Conservation (phyloP, 129 eudicot species). For the Calendula officinalis region DNA sequence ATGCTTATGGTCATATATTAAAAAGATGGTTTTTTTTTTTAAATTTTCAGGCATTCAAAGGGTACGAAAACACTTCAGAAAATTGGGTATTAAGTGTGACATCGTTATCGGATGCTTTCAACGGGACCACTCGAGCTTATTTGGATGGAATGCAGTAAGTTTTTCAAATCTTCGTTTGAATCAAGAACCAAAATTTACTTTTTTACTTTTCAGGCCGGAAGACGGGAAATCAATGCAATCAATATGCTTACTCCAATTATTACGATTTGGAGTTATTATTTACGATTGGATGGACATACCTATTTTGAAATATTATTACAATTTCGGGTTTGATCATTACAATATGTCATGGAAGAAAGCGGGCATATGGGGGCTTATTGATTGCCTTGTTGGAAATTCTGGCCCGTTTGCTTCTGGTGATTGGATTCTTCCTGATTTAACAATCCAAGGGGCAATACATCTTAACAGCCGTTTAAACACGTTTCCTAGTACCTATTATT, state of each 20-base stretch:
- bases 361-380: conserved; percentile 79
- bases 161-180: not conserved
- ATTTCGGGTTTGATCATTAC: conserved; percentile 93
- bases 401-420: conserved; percentile 95
- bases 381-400: conserved; percentile 71
- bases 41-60: conserved; percentile 67
- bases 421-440: conserved; percentile 95
- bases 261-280: conserved; percentile 74
- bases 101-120: conserved; percentile 87
- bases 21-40: not conserved
- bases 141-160: conserved; percentile 97
- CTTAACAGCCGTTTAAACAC: conserved; percentile 69
- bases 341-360: conserved; percentile 79
- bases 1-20: not conserved
- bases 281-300: conserved; percentile 91
- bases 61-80: conserved; percentile 69
- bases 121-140: conserved; percentile 90
- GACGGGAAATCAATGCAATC: conserved; percentile 80
- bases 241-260: conserved; percentile 70
- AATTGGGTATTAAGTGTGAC: conserved; percentile 91
- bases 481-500: conserved; percentile 88
- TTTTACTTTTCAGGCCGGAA: conserved; percentile 54
- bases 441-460: conserved; percentile 72
- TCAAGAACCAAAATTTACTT: not conserved
- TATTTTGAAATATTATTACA: conserved; percentile 69